Evolutionary conservation across 106 monocot genomes (phyloP).

Genomic region (Phalaenopsis aphrodite): DNA sequence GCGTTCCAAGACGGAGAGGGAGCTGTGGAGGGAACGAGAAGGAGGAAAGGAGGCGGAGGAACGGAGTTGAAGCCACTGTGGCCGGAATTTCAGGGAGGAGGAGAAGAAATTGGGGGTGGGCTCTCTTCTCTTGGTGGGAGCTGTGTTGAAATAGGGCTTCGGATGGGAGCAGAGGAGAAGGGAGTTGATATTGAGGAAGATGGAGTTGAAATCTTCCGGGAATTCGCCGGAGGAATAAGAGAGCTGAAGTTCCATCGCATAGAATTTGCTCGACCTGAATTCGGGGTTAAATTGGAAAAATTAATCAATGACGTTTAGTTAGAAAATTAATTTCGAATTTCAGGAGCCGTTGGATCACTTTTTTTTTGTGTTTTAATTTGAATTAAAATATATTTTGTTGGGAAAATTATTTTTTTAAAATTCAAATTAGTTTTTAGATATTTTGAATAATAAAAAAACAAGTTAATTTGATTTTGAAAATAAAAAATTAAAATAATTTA

Average conservation of each 20-base stretch:
- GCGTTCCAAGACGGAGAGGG: constrained; percentile 18
- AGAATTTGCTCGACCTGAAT: neutral
- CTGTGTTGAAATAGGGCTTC: constrained; percentile 1
- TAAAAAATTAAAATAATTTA: no score
- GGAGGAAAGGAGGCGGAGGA: neutral
- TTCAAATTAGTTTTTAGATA: no score
- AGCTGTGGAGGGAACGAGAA: constrained; percentile 25
- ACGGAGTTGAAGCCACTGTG: neutral
- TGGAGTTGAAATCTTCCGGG: constrained; percentile 22
- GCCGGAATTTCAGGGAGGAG: neutral
- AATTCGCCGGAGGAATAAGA: neutral
- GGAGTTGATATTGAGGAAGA: constrained; percentile 33
- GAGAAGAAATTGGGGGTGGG: neutral
- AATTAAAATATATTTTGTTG: no score
- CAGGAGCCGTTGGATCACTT: no score
- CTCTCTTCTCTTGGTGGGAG: neutral
- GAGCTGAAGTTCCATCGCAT: neutral
- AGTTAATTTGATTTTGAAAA: no score
- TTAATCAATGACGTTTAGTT: no score
- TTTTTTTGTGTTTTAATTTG: no score
- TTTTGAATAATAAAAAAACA: no score
- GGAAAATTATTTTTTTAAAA: no score
- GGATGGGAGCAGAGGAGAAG: constrained; percentile 22
- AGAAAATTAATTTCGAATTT: no score
- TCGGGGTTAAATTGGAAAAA: no score